phyloP scores from a whole-genome alignment of 2,329 filamentous ascomycete genomes.

The Trichoderma atroviride region DNA sequence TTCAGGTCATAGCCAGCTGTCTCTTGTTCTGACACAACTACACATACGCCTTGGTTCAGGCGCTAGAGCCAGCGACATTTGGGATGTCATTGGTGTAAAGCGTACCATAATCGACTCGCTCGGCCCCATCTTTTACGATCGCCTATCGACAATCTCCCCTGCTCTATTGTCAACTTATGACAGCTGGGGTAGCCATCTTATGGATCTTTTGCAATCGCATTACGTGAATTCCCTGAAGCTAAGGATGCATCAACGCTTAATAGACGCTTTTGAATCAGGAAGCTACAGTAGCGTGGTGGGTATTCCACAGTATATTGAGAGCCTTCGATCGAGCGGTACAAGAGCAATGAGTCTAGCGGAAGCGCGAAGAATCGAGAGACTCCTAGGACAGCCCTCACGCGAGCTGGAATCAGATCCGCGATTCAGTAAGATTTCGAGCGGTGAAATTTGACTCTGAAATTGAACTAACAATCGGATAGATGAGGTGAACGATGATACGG shows the following conservation, averaged over 20 bases:
- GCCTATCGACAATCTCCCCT: constrained; percentile 56
- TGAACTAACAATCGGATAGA: constrained; percentile 38
- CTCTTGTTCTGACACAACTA: constrained; percentile 55
- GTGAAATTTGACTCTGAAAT: accelerated
- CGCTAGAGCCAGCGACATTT: constrained; percentile 50
- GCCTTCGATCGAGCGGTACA: constrained; percentile 54
- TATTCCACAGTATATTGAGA: constrained; percentile 49
- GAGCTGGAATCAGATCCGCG: constrained; percentile 49
- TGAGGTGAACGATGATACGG: constrained; percentile 44
- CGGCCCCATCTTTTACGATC: constrained; percentile 57
- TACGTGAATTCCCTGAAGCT: constrained; percentile 52
- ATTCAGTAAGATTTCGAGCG: constrained; percentile 45
- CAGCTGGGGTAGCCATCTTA: constrained; percentile 40
- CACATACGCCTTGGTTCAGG: constrained; percentile 56
- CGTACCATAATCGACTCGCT: constrained; percentile 61
- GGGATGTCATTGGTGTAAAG: constrained; percentile 57
- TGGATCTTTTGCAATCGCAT: constrained; percentile 49
- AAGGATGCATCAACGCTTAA: constrained; percentile 46
- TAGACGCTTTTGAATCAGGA: constrained; percentile 53
- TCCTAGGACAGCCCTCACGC: constrained; percentile 45
- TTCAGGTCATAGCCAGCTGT: constrained; percentile 51
- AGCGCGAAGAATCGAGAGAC: constrained; percentile 50
- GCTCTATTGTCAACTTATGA: constrained; percentile 41
- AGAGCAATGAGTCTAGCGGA: constrained; percentile 57
- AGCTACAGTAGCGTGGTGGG: constrained; percentile 56